phyloP scores from a whole-genome alignment of 177 flowering plant species.

The Tripterygium wilfordii region DNA sequence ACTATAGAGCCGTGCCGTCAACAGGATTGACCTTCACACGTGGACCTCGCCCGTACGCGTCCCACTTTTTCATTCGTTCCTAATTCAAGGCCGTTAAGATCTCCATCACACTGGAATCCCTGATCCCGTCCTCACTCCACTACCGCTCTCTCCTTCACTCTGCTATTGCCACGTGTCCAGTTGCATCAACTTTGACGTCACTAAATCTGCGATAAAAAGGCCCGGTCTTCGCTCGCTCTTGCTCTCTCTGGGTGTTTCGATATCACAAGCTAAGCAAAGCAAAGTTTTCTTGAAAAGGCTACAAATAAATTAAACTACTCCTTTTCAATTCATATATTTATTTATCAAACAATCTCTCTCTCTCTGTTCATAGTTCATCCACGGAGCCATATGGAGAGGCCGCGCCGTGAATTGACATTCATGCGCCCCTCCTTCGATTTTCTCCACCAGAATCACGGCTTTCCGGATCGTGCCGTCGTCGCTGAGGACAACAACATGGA shows the following conservation, averaged over 20 bases:
- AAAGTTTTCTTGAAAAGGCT: not conserved
- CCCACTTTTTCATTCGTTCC: not conserved
- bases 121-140: not conserved
- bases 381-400: conserved; percentile 14
- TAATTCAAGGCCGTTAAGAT: not conserved
- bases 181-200: conserved; percentile 5
- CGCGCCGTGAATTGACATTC: conserved; percentile 16
- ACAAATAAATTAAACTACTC: no score
- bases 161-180: conserved; percentile 6
- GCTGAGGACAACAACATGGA: no score
- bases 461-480: not conserved
- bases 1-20: conserved; percentile 25
- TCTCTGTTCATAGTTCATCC: not conserved
- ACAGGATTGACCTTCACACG: conserved; percentile 20
- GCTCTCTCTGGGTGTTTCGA: not conserved
- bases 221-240: conserved; percentile 14
- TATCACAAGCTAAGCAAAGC: conserved; percentile 3
- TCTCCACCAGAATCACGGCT: conserved; percentile 7
- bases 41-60: conserved; percentile 6
- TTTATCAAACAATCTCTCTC: not conserved
- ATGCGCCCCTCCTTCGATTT: conserved; percentile 22
- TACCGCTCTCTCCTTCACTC: no score
- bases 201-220: conserved; percentile 9
- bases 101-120: not conserved
- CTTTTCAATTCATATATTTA: not conserved